These are phyloP conservation scores for Colletotrichum sp. DNA, from an alignment of 2,329 filamentous ascomycete genomes.

Conservation along the genomic window DNA sequence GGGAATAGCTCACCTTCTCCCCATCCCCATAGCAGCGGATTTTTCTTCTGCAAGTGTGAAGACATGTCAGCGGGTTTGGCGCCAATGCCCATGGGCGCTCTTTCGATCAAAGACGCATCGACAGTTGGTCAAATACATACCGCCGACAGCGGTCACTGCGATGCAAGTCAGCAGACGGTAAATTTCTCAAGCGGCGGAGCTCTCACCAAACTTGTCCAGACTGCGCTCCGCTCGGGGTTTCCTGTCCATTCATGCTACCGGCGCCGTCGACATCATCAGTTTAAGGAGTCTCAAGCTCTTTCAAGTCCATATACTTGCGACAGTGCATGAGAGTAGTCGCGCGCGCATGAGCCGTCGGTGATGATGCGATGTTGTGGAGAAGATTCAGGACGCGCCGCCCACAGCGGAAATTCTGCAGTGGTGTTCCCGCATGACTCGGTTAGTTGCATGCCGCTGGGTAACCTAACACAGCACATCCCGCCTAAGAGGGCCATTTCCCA, in stretches of 20 bases:
- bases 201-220: slow-evolving; percentile 14
- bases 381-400: background rate
- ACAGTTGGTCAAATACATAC: background rate
- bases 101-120: background rate
- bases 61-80: background rate
- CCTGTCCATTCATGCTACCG: background rate
- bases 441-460: background rate
- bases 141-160: slow-evolving; percentile 10
- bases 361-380: background rate
- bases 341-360: background rate
- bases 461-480: background rate
- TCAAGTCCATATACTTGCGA: background rate
- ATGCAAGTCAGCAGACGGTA: background rate
- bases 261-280: background rate
- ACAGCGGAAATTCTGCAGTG: background rate
- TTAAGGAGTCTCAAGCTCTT: too few species aligned
- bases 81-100: background rate
- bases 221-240: background rate
- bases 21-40: slow-evolving; percentile 17
- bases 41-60: background rate
- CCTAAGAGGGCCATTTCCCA: background rate
- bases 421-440: background rate
- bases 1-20: slow-evolving; percentile 1
- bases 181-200: background rate
- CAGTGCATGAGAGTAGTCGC: background rate